Base-by-base conservation (phyloP, 2,329 filamentous ascomycete species). In the Cladosporium oxysporum region DNA sequence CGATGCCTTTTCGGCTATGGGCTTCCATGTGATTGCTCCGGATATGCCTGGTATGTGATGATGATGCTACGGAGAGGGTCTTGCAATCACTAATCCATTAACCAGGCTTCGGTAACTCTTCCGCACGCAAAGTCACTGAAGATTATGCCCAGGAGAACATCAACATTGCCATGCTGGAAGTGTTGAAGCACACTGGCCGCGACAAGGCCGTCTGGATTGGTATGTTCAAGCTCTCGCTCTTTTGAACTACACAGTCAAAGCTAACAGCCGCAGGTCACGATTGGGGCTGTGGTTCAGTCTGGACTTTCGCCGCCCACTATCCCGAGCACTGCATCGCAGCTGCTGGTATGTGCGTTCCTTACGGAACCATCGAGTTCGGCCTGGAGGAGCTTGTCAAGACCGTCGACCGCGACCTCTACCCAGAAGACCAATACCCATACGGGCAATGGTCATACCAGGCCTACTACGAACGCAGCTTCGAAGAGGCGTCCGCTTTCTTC, bases 171-270 rank as follows among this genome's bases (percentile, higher is more conserved):
- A 70, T 79, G 70, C 67, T 76, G 26, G 73, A 81, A 73, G 70
- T 83, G 70, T 69, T 82, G 66, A 74, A 76, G 71, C 50, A 80
- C 69, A 62, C 80, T 63, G 67, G 76, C 21, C 71, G 81, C 23
- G 66, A 73, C 0, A 75, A 76, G 8, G 82, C 81, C 1, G 71
- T 85, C n/a, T 84, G 83, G 81, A 72, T 83, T 37, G 81, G 61
- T 63, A 57, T 1, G 28, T 31, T 5, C 7, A n/a, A 23, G 1
- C 35, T 29, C n/a, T 12, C 6, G 1, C 14, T 29, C 52, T 18
- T 35, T 35, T 1, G 8, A 44, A 5, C 5, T 7, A 41, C 41
- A 47, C n/a, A 11, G n/a, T 11, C 23, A 11, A 44, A 3, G 21
- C 57, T 62, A 18, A 62, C 59, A 29, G 10, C 6, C 16, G 21